These are phyloP conservation scores for Lojkania enalia DNA, from an alignment of 2,329 filamentous ascomycete species.

Conservation along the genomic window DNA sequence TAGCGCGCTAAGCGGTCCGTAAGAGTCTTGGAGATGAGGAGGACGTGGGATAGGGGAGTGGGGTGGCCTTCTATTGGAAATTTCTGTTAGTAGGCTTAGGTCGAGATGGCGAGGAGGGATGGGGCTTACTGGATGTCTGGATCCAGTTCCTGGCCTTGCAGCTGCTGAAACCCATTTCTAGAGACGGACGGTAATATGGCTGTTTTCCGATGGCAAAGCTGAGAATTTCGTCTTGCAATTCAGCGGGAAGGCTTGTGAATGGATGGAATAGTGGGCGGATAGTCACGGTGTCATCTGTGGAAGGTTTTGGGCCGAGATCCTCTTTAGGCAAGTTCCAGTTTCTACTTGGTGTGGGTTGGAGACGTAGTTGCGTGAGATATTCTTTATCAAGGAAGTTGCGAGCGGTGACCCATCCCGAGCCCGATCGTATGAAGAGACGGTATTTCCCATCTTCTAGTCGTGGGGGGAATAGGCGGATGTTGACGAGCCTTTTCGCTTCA, in stretches of 20 bases:
- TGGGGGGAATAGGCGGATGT: constrained; percentile 32
- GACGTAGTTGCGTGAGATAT: constrained; percentile 21
- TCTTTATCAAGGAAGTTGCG: constrained; percentile 34
- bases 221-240: constrained; percentile 36
- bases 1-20: constrained; percentile 24
- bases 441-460: constrained; percentile 20
- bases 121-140: too few species aligned
- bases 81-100: too few species aligned
- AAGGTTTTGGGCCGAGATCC: constrained; percentile 9
- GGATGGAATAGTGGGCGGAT: constrained; percentile 35
- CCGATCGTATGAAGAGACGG: constrained; percentile 30
- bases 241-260: constrained; percentile 29
- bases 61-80: too few species aligned
- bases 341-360: not conserved
- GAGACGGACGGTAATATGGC: constrained; percentile 1
- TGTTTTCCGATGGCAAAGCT: constrained; percentile 19
- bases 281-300: constrained; percentile 20
- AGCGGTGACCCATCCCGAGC: constrained; percentile 35
- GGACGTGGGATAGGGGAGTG: not conserved
- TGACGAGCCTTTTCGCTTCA: constrained; percentile 22
- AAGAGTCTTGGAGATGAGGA: constrained; percentile 7
- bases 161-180: constrained; percentile 6
- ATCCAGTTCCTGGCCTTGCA: constrained; percentile 23
- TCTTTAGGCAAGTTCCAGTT: not conserved
- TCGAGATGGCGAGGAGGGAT: too few species aligned